phyloP scores from a whole-genome alignment of 176 grass and related monocot genomes.

The Poa pratensis region DNA sequence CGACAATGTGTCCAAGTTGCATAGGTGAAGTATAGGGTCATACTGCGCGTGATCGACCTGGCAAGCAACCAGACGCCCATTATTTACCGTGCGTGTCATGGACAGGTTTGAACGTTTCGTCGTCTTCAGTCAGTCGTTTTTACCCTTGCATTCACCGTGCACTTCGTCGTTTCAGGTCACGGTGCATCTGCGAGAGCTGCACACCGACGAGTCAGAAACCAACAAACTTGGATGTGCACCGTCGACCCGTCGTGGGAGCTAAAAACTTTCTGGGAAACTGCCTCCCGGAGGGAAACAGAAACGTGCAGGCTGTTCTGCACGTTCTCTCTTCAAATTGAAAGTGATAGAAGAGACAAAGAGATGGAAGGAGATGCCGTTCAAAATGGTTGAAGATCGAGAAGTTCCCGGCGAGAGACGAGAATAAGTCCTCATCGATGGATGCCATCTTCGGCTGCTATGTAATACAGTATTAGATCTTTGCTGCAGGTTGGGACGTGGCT shows the following conservation, averaged over 20 bases:
- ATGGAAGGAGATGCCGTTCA: not conserved
- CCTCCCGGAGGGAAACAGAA: conserved; percentile 9
- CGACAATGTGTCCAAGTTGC: not conserved
- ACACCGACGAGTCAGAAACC: not conserved
- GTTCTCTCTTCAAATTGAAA: not conserved
- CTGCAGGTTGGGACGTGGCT: not conserved
- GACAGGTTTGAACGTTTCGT: not conserved
- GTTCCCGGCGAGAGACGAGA: conserved; percentile 2
- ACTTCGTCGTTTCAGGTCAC: not conserved
- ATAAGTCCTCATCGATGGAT: not conserved
- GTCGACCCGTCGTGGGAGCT: not conserved
- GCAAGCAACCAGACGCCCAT: not conserved
- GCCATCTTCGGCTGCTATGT: not conserved
- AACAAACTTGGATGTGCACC: not conserved
- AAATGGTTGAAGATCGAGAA: conserved; percentile 31
- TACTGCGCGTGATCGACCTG: not conserved
- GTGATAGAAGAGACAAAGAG: too few relatives aligned
- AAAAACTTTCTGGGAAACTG: conserved; percentile 46
- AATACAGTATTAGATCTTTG: not conserved
- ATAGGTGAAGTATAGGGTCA: not conserved
- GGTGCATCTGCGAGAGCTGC: not conserved
- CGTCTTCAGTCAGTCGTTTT: not conserved
- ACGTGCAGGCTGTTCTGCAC: not conserved
- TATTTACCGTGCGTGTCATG: not conserved
- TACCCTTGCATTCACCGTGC: not conserved